phyloP scores from a whole-genome alignment of 345 rosid species.

The Eucalyptus erythrocorys region DNA sequence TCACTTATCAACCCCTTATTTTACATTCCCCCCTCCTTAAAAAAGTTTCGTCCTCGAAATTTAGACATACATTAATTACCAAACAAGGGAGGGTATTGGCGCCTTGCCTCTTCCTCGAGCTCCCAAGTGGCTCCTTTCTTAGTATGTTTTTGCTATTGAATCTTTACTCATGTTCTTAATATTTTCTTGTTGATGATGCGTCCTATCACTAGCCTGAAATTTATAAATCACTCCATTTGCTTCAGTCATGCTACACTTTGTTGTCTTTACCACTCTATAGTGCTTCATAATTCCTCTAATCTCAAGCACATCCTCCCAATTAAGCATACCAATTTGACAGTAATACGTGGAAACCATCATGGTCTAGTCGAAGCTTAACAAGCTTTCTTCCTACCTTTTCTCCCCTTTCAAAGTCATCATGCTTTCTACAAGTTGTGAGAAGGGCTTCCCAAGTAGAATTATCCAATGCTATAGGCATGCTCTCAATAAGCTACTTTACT shows the following conservation, averaged over 20 bases:
- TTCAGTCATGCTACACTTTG: constrained; percentile 47
- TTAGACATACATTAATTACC: too few species aligned
- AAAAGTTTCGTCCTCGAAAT: too few species aligned
- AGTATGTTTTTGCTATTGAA: too few species aligned
- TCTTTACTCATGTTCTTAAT: constrained; percentile 3
- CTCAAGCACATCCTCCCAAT: constrained; percentile 37
- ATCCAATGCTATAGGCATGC: constrained; percentile 50
- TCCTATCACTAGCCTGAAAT: constrained; percentile 36
- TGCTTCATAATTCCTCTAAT: constrained; percentile 33
- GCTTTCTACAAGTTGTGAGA: constrained; percentile 45
- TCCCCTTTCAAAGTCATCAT: constrained; percentile 31
- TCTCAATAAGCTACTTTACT: constrained; percentile 39
- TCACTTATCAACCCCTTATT: too few species aligned
- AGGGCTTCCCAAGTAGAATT: constrained; percentile 61
- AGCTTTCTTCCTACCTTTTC: constrained; percentile 46
- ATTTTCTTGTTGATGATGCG: constrained; percentile 16
- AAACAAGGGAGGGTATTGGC: too few species aligned
- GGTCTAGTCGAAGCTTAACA: constrained; percentile 37
- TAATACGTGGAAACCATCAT: constrained; percentile 45
- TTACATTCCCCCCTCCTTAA: too few species aligned
- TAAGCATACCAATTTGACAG: constrained; percentile 44
- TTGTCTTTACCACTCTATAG: constrained; percentile 31
- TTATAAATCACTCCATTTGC: constrained; percentile 33
- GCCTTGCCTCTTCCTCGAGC: too few species aligned
- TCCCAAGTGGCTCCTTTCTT: too few species aligned